These are phyloP conservation scores for Hypoxylon fragiforme DNA, from an alignment of 495 filamentous ascomycete species.

Conservation along the genomic window DNA sequence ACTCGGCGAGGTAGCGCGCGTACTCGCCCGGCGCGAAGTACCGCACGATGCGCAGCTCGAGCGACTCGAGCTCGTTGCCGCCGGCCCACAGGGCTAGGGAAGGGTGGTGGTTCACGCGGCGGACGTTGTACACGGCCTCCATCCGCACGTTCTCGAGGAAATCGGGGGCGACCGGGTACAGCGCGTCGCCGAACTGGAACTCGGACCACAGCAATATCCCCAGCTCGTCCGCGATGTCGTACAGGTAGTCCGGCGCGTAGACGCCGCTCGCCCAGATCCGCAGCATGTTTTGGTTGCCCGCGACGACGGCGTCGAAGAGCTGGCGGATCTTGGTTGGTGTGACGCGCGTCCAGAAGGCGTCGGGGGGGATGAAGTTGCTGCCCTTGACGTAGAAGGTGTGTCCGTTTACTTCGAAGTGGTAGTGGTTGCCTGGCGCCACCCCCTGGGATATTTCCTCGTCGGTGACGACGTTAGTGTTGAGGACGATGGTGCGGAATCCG, in stretches of 20 bases:
- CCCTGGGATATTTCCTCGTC: constrained; percentile 59
- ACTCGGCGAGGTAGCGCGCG: constrained; percentile 55
- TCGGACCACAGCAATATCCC: constrained; percentile 71
- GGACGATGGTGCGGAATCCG: constrained; percentile 69
- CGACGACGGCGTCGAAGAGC: constrained; percentile 59
- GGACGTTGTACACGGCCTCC: constrained; percentile 65
- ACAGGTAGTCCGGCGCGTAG: constrained; percentile 69
- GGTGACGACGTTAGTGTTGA: constrained; percentile 64
- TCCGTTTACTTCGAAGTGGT: constrained; percentile 71
- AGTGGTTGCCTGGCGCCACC: constrained; percentile 59
- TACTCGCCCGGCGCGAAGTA: constrained; percentile 46
- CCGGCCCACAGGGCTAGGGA: constrained; percentile 70
- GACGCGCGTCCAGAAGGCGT: constrained; percentile 68
- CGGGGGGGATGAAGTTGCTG: constrained; percentile 68
- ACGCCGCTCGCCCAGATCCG: constrained; percentile 68
- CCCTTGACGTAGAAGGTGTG: constrained; percentile 70
- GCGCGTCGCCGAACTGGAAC: constrained; percentile 66
- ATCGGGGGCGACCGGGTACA: constrained; percentile 60
- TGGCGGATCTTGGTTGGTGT: constrained; percentile 56
- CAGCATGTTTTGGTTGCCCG: constrained; percentile 71
- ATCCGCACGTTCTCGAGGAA: constrained; percentile 62
- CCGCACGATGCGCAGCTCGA: constrained; percentile 55
- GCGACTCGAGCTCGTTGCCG: constrained; percentile 66
- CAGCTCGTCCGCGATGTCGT: constrained; percentile 67
- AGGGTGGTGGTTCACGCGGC: constrained; percentile 68